Evolutionary conservation across 2,329 filamentous ascomycete genomes (phyloP), one percentile per base, ranked within the genome.

Genomic region (Aspergillus pseudonomiae): DNA sequence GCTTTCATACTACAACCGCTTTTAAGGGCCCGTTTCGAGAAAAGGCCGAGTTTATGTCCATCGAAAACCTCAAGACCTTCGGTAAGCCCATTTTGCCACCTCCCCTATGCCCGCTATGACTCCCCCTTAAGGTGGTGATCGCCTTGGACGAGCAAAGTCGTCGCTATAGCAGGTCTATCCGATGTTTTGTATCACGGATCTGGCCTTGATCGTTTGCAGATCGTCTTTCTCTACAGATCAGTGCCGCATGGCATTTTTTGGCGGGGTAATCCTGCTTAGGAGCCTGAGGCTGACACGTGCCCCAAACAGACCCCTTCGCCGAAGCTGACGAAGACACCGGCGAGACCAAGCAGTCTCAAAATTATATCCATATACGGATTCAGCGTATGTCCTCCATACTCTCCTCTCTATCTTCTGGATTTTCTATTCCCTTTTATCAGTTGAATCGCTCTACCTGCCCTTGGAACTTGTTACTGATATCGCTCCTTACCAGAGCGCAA

Each of bases 271-370:
- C 73, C 63, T 68, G 65, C 63, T 69, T 67, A 68, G 57, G 52
- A 64, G 67, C 67, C 68, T 70, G 60, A 73, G 66, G 71, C 75
- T 78, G 70, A 78, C 75, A 73, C 66, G 58, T 69, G 64, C 63
- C 67, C 65, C 67, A 65, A 65, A 74, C 79, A 97, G 95, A 99
- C 91, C 95, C 95, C 91, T 99, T 99, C 93, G 95, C 95, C 91
- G 95, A 98, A 92, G 95, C 94, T 89, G 95, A 97, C 92, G 94
- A 97, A 90, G 94, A 96, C 83, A 93, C 91, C 82, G 94, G 93
- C 87, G 92, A 96, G 85, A 91, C 89, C 81, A 95, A 95, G 85
- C 91, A 95, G 87, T 89, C 91, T 81, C 92, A 96, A 85, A 96
- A 96, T 84, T 97, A 97, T 82, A 97, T 98, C 82, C 95, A 98